Conservation (phyloP, 2,329 filamentous ascomycete genomes). For the Paramyrothecium roridum region DNA sequence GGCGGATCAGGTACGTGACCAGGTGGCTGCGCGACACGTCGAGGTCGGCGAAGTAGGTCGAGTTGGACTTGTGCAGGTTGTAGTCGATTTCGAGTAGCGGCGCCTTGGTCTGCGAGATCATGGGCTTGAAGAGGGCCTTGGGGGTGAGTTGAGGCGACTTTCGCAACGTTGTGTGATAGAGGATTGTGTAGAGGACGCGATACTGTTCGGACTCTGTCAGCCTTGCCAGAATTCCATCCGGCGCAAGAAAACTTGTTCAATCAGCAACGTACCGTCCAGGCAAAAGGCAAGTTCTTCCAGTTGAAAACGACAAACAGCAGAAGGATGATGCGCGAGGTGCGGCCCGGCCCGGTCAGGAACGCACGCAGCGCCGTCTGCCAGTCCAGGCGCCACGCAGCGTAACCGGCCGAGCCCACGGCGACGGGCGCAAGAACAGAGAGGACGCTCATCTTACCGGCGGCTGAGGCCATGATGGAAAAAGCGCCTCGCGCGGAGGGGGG, state of each 20-base stretch:
- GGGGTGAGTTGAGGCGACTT: constrained; percentile 48
- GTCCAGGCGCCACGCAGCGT: constrained; percentile 43
- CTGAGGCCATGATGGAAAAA: constrained; percentile 25
- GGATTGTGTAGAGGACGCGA: constrained; percentile 56
- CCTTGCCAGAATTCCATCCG: too few species aligned
- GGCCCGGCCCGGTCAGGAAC: constrained; percentile 53
- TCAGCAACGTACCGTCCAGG: constrained; percentile 64
- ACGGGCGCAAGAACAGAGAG: constrained; percentile 40
- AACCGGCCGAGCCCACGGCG: constrained; percentile 38
- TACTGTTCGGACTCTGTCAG: constrained; percentile 35
- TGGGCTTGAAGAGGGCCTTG: constrained; percentile 68
- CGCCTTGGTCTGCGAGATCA: constrained; percentile 64
- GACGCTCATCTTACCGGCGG: constrained; percentile 26
- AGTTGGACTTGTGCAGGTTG: constrained; percentile 80
- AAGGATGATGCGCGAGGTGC: constrained; percentile 49
- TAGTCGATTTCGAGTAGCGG: constrained; percentile 79
- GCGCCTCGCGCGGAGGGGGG: constrained; percentile 9
- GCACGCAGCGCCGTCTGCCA: constrained; percentile 31
- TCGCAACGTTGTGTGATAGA: constrained; percentile 50
- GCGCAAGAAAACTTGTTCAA: constrained; percentile 2
- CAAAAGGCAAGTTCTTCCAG: constrained; percentile 70
- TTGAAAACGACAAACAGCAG: constrained; percentile 60
- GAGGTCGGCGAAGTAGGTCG: constrained; percentile 84
- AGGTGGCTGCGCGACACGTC: constrained; percentile 81
- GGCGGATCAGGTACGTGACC: constrained; percentile 64